A percentile compares a stretch with the other conserved stretches of the same genome.
phyloP scores from a whole-genome alignment of 2,329 filamentous ascomycete species.

The Laburnicola sp. region DNA sequence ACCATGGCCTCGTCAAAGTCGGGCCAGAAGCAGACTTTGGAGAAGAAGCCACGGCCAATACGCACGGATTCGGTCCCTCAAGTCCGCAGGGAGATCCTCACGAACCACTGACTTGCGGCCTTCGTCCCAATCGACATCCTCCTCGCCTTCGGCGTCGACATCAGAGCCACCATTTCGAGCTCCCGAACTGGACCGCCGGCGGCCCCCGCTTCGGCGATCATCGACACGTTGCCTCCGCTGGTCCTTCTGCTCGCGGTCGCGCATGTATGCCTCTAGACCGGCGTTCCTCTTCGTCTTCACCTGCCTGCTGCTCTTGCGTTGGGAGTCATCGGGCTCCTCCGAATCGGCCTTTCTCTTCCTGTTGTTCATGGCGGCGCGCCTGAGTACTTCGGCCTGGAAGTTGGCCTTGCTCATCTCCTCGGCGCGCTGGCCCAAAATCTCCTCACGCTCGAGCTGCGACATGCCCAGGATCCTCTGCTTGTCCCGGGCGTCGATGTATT shows the following conservation, averaged over 20 bases:
- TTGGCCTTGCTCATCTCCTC: conserved; percentile 79
- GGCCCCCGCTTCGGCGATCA: conserved; percentile 51
- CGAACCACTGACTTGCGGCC: conserved; percentile 56
- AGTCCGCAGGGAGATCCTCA: conserved; percentile 69
- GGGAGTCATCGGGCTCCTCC: conserved; percentile 76
- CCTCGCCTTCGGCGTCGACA: conserved; percentile 69
- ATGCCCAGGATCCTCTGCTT: conserved; percentile 72
- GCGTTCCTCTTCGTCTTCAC: conserved; percentile 64
- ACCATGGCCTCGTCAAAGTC: conserved; percentile 80
- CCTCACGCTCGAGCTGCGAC: conserved; percentile 88
- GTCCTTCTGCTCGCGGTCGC: conserved; percentile 62
- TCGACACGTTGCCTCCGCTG: conserved; percentile 57
- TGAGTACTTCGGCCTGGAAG: conserved; percentile 80
- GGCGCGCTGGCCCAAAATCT: conserved; percentile 83
- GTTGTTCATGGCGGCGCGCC: conserved; percentile 65
- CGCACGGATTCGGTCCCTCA: conserved; percentile 81
- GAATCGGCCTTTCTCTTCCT: conserved; percentile 75
- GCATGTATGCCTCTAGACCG: conserved; percentile 68
- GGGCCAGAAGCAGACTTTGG: conserved; percentile 89
- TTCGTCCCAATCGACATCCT: conserved; percentile 74
- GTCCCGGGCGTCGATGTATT: conserved; percentile 64
- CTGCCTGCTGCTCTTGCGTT: conserved; percentile 65
- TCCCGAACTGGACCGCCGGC: conserved; percentile 48
- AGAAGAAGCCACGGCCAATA: conserved; percentile 83
- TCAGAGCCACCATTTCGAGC: conserved; percentile 55